Percentiles rank a stretch among this genome's conserved stretches.
Conservation (phyloP, 2,329 filamentous ascomycete species). For the Calonectria pauciramosa region DNA sequence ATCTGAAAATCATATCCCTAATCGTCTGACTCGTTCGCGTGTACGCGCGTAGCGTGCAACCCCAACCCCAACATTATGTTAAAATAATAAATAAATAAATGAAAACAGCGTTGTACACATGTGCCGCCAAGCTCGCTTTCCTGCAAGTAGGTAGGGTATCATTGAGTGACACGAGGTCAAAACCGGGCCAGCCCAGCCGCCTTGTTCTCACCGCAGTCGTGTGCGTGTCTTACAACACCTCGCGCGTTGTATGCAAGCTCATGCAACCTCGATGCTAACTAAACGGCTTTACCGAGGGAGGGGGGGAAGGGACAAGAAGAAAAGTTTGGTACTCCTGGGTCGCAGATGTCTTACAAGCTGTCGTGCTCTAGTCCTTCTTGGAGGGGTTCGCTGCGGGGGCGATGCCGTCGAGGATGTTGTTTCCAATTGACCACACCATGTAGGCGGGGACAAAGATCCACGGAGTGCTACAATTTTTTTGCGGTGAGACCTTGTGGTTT, state of each 20-base stretch:
- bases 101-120: background rate
- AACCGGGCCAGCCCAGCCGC: background rate
- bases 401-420: slow-evolving; percentile 63
- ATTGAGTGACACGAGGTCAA: background rate
- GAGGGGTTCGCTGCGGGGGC: slow-evolving; percentile 51
- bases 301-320: background rate
- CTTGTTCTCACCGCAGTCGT: slow-evolving; percentile 12
- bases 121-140: background rate
- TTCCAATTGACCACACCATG: slow-evolving; percentile 64
- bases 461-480: slow-evolving; percentile 57
- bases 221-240: slow-evolving; percentile 11
- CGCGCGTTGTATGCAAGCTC: background rate
- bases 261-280: background rate
- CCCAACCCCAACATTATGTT: background rate
- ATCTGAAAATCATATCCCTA: slow-evolving; percentile 1
- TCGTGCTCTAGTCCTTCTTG: slow-evolving; percentile 53
- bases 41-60: background rate
- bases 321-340: background rate
- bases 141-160: slow-evolving; percentile 19
- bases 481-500: background rate
- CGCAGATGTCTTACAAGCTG: slow-evolving; percentile 10
- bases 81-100: background rate
- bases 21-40: background rate
- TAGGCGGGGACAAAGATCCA: slow-evolving; percentile 68
- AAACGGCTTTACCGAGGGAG: background rate